phyloP scores from a whole-genome alignment of 208 protist species.

The Trypanosoma mega region DNA sequence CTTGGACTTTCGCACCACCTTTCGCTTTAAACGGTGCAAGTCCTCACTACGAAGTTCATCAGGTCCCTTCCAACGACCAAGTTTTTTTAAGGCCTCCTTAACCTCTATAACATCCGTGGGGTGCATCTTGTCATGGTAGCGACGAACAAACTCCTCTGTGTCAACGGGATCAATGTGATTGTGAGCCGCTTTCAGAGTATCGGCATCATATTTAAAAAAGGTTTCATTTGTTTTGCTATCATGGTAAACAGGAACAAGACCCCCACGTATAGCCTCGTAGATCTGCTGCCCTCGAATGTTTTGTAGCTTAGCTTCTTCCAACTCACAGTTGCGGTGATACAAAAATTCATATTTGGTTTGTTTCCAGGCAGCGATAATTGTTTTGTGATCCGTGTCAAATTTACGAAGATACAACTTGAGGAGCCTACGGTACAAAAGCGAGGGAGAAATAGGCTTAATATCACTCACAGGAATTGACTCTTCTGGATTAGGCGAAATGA shows the following conservation, averaged over 20 bases:
- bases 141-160: slow-evolving; percentile 76
- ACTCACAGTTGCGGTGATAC: slow-evolving; percentile 40
- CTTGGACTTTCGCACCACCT: slow-evolving; percentile 53
- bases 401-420: slow-evolving; percentile 85
- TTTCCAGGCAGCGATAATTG: slow-evolving; percentile 83
- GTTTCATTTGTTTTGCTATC: slow-evolving; percentile 72
- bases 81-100: slow-evolving; percentile 59
- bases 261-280: slow-evolving; percentile 69
- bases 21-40: slow-evolving; percentile 64
- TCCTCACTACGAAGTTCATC: slow-evolving; percentile 68
- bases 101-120: slow-evolving; percentile 68
- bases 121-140: slow-evolving; percentile 80
- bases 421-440: slow-evolving; percentile 72
- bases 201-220: slow-evolving; percentile 76
- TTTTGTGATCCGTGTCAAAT: slow-evolving; percentile 85
- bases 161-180: slow-evolving; percentile 81
- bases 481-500: slow-evolving; percentile 71
- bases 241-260: slow-evolving; percentile 69
- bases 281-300: slow-evolving; percentile 81
- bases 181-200: slow-evolving; percentile 79
- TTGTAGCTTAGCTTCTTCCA: slow-evolving; percentile 57
- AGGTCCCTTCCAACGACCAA: slow-evolving; percentile 73
- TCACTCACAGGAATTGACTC: slow-evolving; percentile 45
- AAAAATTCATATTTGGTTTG: slow-evolving; percentile 90
- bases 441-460: slow-evolving; percentile 51